Evolutionary conservation across 148 eudicot genomes (phyloP).

Genomic region (Camellia granthamiana): DNA sequence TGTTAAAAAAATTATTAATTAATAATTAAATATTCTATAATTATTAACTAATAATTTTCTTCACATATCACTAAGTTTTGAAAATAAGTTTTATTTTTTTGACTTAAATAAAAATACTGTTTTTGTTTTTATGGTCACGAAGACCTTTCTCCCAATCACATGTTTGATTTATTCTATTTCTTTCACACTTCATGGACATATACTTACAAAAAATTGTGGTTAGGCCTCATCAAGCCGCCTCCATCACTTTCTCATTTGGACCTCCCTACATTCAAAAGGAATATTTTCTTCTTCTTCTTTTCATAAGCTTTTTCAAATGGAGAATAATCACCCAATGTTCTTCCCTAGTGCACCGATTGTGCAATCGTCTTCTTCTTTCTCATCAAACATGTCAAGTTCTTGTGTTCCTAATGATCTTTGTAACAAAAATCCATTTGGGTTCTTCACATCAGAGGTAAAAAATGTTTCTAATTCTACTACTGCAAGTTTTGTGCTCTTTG

Average conservation of each 20-base stretch:
- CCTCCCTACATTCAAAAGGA: not conserved
- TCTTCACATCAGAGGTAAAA: conserved; percentile 8
- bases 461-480: not conserved
- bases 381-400: not conserved
- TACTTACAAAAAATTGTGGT: not conserved
- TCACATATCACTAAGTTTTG: no score
- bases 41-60: no score
- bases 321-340: conserved; percentile 1
- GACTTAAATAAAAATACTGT: not conserved
- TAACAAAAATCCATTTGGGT: not conserved
- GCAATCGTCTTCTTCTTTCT: conserved; percentile 6
- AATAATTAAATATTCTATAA: no score
- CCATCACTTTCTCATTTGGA: conserved; percentile 5
- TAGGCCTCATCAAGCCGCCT: conserved; percentile 17
- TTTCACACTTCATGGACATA: no score
- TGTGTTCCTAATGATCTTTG: not conserved
- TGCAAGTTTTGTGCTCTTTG: not conserved
- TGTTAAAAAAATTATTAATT: no score
- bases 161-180: no score
- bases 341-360: not conserved
- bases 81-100: no score
- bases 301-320: not conserved
- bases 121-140: no score
- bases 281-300: not conserved
- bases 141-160: no score